phyloP scores from a whole-genome alignment of 495 filamentous ascomycete genomes.

The Glarea lozoyensis region DNA sequence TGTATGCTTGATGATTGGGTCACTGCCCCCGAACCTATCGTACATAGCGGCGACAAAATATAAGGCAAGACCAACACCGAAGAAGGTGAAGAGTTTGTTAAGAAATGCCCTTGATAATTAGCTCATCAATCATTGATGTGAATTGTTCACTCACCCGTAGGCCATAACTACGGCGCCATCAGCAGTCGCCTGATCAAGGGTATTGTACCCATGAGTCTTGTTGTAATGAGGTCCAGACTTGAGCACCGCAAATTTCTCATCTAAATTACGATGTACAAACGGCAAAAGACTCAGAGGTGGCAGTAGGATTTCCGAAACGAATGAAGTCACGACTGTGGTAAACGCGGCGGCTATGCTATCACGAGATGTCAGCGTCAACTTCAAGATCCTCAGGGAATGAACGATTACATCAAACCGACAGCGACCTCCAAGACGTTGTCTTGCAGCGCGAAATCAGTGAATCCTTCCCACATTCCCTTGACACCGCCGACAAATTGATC shows the following conservation, averaged over 20 bases:
- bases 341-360: slow-evolving; percentile 61
- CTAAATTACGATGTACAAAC: slow-evolving; percentile 61
- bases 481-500: slow-evolving; percentile 20
- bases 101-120: slow-evolving; percentile 45
- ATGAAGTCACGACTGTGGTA: slow-evolving; percentile 61
- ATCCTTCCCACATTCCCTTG: slow-evolving; percentile 45
- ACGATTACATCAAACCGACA: slow-evolving; percentile 59
- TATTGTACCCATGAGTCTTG: slow-evolving; percentile 54
- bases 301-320: slow-evolving; percentile 62
- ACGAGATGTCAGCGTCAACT: neutral
- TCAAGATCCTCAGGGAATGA: neutral
- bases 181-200: slow-evolving; percentile 52
- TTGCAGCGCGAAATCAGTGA: slow-evolving; percentile 61
- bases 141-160: slow-evolving; percentile 44
- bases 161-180: slow-evolving; percentile 67
- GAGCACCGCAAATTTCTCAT: slow-evolving; percentile 66
- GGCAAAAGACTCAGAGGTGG: slow-evolving; percentile 61
- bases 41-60: slow-evolving; percentile 61
- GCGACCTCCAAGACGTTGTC: slow-evolving; percentile 73
- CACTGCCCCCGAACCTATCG: slow-evolving; percentile 43
- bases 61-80: slow-evolving; percentile 55
- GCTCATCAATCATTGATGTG: neutral
- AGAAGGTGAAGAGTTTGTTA: slow-evolving; percentile 56
- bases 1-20: slow-evolving; percentile 62
- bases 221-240: slow-evolving; percentile 39